phyloP scores from a whole-genome alignment of 257 asterid genomes.

The Solanum peruvianum region DNA sequence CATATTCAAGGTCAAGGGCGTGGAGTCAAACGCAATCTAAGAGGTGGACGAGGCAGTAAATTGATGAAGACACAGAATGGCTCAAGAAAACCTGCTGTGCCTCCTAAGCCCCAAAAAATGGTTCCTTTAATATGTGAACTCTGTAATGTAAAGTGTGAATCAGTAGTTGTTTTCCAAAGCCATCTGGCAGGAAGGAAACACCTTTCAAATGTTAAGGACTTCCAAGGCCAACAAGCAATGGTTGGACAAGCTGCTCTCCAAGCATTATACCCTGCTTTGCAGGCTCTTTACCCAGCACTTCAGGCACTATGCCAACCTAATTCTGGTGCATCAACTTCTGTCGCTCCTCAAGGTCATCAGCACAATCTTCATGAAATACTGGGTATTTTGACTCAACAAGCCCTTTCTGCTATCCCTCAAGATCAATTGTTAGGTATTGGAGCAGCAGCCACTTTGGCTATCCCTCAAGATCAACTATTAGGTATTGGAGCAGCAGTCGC shows the following conservation, averaged over 20 bases:
- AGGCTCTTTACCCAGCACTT: constrained; percentile 20
- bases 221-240: constrained; percentile 25
- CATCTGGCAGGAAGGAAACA: constrained; percentile 64
- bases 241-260: constrained; percentile 33
- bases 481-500: neutral
- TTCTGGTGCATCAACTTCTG: constrained; percentile 16
- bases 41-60: constrained; percentile 27
- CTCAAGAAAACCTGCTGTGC: constrained; percentile 15
- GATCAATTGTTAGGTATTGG: constrained; percentile 2
- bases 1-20: constrained; percentile 14
- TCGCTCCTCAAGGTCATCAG: constrained; percentile 13
- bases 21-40: constrained; percentile 29
- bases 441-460: neutral
- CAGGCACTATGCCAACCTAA: constrained; percentile 17
- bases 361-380: constrained; percentile 14
- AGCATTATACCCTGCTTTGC: constrained; percentile 28
- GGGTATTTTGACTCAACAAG: constrained; percentile 11
- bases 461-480: constrained; percentile 9
- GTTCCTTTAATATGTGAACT: constrained; percentile 51
- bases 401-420: constrained; percentile 5
- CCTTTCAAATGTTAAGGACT: constrained; percentile 38
- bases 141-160: constrained; percentile 45
- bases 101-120: constrained; percentile 36
- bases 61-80: constrained; percentile 15
- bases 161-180: constrained; percentile 40